A percentile compares a stretch with the other conserved stretches of the same genome.
Evolutionary conservation across 257 asterid genomes (phyloP).

Genomic region (Ophiorrhiza pumila): DNA sequence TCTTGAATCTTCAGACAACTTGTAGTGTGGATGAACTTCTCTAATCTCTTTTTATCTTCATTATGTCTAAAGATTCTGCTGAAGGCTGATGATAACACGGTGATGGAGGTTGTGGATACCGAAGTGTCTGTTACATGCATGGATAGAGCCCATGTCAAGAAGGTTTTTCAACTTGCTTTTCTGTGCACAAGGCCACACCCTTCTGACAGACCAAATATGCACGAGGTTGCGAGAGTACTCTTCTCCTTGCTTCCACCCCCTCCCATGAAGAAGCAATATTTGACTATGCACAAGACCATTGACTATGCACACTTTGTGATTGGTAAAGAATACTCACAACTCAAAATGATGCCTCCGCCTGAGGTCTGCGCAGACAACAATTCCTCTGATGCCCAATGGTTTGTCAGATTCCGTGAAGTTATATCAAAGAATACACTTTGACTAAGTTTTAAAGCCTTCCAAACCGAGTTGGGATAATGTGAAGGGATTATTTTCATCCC

Average conservation of each 20-base stretch:
- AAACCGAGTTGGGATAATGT: slow-evolving; percentile 1
- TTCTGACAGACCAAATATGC: slow-evolving; percentile 86
- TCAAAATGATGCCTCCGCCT: slow-evolving; percentile 24
- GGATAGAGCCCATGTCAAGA: slow-evolving; percentile 61
- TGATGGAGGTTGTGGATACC: slow-evolving; percentile 88
- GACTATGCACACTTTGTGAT: slow-evolving; percentile 55
- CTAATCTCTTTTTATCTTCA: background rate
- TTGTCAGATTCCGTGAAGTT: slow-evolving; percentile 73
- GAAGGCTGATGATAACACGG: slow-evolving; percentile 73
- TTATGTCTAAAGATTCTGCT: slow-evolving; percentile 55
- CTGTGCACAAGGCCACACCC: slow-evolving; percentile 76
- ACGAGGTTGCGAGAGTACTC: slow-evolving; percentile 74
- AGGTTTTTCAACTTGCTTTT: slow-evolving; percentile 82
- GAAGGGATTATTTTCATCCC: background rate
- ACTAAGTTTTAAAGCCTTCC: background rate
- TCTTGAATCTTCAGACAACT: background rate
- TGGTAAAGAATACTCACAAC: slow-evolving; percentile 42
- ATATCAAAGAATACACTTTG: slow-evolving; percentile 72
- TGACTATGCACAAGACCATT: slow-evolving; percentile 31
- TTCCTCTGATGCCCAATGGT: slow-evolving; percentile 85
- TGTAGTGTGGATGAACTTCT: background rate
- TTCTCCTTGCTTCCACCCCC: slow-evolving; percentile 62
- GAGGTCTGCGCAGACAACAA: slow-evolving; percentile 36
- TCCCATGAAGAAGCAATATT: slow-evolving; percentile 35
- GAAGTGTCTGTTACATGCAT: slow-evolving; percentile 88